Conservation (phyloP, 2,329 filamentous ascomycete species). For the Purpureocillium lavendulum region DNA sequence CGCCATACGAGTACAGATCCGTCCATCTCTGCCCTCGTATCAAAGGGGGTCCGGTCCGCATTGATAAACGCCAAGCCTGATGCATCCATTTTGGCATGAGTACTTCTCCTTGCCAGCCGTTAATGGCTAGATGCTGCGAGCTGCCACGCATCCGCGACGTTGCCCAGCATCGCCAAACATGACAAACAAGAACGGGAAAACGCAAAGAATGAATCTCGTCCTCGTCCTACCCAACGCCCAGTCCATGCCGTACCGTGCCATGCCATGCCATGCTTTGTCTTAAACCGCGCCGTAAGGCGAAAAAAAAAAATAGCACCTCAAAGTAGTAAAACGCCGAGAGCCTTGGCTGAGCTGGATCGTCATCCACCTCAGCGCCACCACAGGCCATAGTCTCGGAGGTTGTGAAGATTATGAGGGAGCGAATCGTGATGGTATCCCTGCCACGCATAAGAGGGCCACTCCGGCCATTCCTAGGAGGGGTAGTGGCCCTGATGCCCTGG, state of each 20-base stretch:
- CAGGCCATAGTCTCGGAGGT: neutral
- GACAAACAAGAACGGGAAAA: neutral
- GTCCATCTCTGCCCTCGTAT: too few relatives aligned
- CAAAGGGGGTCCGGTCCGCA: too few relatives aligned
- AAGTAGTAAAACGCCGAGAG: too few relatives aligned
- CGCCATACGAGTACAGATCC: too few relatives aligned
- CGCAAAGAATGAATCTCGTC: too few relatives aligned
- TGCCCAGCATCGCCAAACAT: slow-evolving; percentile 1
- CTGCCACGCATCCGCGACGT: too few relatives aligned
- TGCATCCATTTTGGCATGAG: neutral
- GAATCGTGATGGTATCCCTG: neutral
- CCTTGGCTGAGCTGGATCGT: neutral
- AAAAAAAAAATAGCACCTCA: slow-evolving; percentile 1
- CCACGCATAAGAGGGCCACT: slow-evolving; percentile 7
- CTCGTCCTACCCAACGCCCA: neutral
- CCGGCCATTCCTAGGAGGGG: slow-evolving; percentile 23
- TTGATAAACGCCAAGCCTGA: neutral
- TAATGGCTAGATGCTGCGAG: neutral
- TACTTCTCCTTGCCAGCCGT: neutral
- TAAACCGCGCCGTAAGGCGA: slow-evolving; percentile 7
- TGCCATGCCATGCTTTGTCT: slow-evolving; percentile 18
- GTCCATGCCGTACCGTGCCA: slow-evolving; percentile 16
- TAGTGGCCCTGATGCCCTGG: slow-evolving; percentile 22
- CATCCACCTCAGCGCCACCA: neutral
- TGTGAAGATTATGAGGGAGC: neutral